Conservation (phyloP, 2,329 filamentous ascomycete species). For the Fusarium graminum region DNA sequence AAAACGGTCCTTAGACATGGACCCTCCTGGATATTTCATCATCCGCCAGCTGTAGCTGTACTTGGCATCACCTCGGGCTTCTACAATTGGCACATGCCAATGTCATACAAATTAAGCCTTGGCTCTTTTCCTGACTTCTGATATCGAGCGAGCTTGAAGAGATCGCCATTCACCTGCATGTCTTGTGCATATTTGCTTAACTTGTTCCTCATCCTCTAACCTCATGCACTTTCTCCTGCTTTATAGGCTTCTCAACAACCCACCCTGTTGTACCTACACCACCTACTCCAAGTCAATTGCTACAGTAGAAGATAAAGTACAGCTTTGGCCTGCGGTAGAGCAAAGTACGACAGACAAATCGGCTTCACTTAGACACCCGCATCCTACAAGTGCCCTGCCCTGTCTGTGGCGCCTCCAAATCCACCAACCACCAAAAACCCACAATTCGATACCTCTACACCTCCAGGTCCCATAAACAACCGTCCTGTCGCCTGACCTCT, state of each 20-base stretch:
- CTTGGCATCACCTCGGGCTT: slow-evolving; percentile 16
- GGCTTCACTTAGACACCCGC: slow-evolving; percentile 2
- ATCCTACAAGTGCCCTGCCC: slow-evolving; percentile 31
- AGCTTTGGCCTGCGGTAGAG: neutral
- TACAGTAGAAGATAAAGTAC: neutral
- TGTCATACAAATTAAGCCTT: slow-evolving; percentile 7
- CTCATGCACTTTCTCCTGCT: slow-evolving; percentile 29
- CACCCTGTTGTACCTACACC: slow-evolving; percentile 28
- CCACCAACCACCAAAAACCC: slow-evolving; percentile 36
- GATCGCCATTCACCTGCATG: slow-evolving; percentile 20
- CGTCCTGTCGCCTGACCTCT: slow-evolving; percentile 45
- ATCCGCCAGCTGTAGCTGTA: slow-evolving; percentile 16
- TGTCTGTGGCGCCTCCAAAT: slow-evolving; percentile 31
- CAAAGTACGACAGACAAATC: neutral
- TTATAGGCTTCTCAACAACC: slow-evolving; percentile 14
- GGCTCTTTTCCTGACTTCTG: slow-evolving; percentile 9
- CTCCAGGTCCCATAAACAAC: slow-evolving; percentile 12
- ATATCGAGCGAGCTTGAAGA: neutral
- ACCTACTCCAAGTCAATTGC: slow-evolving; percentile 16
- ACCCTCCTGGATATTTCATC: slow-evolving; percentile 20
- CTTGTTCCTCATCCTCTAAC: slow-evolving; percentile 2
- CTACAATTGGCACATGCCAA: slow-evolving; percentile 34
- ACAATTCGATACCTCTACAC: slow-evolving; percentile 17
- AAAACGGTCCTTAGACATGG: too few relatives aligned
- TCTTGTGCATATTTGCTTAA: neutral